Base-by-base conservation (phyloP, 2,329 filamentous ascomycete species). In the Diaporthe destruens region DNA sequence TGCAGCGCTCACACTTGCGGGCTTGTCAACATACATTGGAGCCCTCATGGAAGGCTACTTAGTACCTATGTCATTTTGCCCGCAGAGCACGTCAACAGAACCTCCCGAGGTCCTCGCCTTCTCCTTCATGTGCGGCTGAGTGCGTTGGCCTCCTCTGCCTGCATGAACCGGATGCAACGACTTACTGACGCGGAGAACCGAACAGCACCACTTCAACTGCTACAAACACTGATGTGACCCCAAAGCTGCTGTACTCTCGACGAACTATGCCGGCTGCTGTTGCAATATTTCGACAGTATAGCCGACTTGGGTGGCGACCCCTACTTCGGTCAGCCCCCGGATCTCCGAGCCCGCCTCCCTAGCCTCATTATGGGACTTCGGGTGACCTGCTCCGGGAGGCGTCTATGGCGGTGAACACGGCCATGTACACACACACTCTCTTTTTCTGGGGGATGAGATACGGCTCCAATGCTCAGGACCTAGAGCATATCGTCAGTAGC, bases 141-240 rank as follows among this genome's bases (percentile, higher is more conserved):
- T 51, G 29, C 61, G 61, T 23, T 32, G 61, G 51, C 49, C 44
- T 51, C 14, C 29, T 51, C 44, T 29, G 29, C 61, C 20, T 65
- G 61, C 61, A 65, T 65, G 61, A 65, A 65, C 61, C 29, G 61
- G 34, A 44, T 51, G 29, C 61, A 25, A 65, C 61, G 14, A n/a
- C 32, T 12, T 47, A 6, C 23, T 39, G 44, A 25, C n/a, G 20
- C 20, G 16, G 6, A n/a, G 29, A 51, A 23, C 9, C 32, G n/a
- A 34, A 32, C 39, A n/a, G 25, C 39, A 32, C 16, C 32, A 32
- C 39, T 20, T n/a, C 8, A 9, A 29, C 34, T 51, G 32, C 14
- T 53, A 51, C 47, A 12, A 51, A 49, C 18, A 18, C 29, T 65
- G 7, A 53, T 36, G 32, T 25, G 32, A 34, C 47, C 44, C 12